These are phyloP conservation scores for Epicoccum nigrum DNA, from an alignment of 2,329 filamentous ascomycete genomes.

Conservation along the genomic window DNA sequence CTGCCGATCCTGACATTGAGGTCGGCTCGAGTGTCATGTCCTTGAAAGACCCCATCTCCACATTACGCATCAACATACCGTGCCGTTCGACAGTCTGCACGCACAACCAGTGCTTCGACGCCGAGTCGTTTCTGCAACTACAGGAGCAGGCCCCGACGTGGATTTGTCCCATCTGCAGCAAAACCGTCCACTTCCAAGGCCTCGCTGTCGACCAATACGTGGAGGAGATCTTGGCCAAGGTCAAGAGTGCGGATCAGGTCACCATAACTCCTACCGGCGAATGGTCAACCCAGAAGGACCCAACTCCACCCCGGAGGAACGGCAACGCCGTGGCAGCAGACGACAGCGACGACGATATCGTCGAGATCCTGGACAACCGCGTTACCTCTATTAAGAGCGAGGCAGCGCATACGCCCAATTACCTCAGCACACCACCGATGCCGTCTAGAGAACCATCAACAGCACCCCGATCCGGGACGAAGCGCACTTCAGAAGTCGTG, in stretches of 20 bases:
- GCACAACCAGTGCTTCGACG: constrained; percentile 96
- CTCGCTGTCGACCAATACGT: constrained; percentile 93
- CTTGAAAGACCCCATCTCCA: constrained; percentile 90
- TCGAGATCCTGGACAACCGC: constrained; percentile 52
- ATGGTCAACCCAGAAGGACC: constrained; percentile 66
- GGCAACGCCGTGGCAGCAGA: constrained; percentile 48
- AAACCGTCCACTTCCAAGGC: constrained; percentile 77
- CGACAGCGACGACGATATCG: constrained; percentile 53
- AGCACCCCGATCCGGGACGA: constrained; percentile 46
- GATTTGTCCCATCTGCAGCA: constrained; percentile 94
- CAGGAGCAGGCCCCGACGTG: constrained; percentile 97
- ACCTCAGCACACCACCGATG: constrained; percentile 53
- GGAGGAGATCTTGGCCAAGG: constrained; percentile 80
- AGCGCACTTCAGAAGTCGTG: constrained; percentile 55
- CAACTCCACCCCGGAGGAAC: constrained; percentile 45
- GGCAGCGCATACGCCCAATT: constrained; percentile 43
- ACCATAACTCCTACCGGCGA: constrained; percentile 85
- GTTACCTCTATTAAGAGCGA: constrained; percentile 51
- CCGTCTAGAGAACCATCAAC: constrained; percentile 52
- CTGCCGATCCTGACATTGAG: constrained; percentile 86
- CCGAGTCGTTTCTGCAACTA: constrained; percentile 85
- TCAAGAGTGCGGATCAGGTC: constrained; percentile 78
- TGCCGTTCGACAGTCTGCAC: constrained; percentile 80
- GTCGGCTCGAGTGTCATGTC: constrained; percentile 88
- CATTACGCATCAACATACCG: constrained; percentile 78